phyloP scores from a whole-genome alignment of 2,329 filamentous ascomycete species.

The Colletotrichum sansevieriae region DNA sequence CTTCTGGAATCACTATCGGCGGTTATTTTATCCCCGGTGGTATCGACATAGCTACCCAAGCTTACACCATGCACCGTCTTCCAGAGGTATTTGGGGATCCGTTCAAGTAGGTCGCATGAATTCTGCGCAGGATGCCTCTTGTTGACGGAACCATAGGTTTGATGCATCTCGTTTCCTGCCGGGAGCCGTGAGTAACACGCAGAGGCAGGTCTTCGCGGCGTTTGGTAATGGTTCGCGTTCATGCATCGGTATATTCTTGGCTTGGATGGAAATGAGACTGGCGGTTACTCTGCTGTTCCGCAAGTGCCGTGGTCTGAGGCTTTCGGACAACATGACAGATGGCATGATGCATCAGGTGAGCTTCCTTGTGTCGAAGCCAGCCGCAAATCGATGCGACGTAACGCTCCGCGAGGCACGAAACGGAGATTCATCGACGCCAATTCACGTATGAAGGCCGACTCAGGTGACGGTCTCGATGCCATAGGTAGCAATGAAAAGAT shows the following conservation, averaged over 20 bases:
- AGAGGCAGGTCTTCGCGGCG: slow-evolving; percentile 63
- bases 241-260: slow-evolving; percentile 70
- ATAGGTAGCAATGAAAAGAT: no score
- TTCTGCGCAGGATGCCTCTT: neutral
- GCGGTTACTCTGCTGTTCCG: slow-evolving; percentile 65
- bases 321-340: slow-evolving; percentile 51
- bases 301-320: slow-evolving; percentile 54
- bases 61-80: slow-evolving; percentile 61
- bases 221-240: slow-evolving; percentile 63
- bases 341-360: slow-evolving; percentile 51
- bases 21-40: slow-evolving; percentile 57
- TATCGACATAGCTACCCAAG: slow-evolving; percentile 56
- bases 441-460: no score
- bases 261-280: slow-evolving; percentile 67
- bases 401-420: neutral
- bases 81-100: slow-evolving; percentile 56
- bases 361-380: slow-evolving; percentile 51
- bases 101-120: slow-evolving; percentile 38
- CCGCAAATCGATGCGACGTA: slow-evolving; percentile 49
- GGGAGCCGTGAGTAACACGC: slow-evolving; percentile 45
- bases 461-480: no score
- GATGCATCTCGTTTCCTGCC: slow-evolving; percentile 16
- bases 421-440: neutral
- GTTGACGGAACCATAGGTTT: slow-evolving; percentile 1
- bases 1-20: slow-evolving; percentile 53